Evolutionary conservation across 2,329 filamentous ascomycete genomes (phyloP), one percentile per base, ranked within the genome.

Genomic region (Botryotinia calthae): DNA sequence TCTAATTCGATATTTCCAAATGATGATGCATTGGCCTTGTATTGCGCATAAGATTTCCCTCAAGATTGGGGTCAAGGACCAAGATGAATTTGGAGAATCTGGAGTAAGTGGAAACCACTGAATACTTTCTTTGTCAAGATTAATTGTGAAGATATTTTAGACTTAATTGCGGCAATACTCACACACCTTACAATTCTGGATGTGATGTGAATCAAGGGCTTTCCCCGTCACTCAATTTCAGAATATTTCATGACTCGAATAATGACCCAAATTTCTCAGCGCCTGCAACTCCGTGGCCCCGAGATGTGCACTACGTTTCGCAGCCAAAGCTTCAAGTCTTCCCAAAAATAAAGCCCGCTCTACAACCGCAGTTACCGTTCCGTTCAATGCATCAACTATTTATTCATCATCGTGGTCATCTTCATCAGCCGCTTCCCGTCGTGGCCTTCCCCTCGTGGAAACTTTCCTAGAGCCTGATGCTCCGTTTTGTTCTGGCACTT

Each of bases 401-500:
- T 48, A 68, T 40, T 51, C 72, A 58, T 59, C 22, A 34, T 65
- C 63, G 40, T 54, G 70, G 62, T 59, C 72, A 7, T 69, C 62
- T 46, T 72, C 63, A 12, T 51, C 46, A 20, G 31, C 51, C 9
- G 67, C 61, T 46, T 8, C 56, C 28, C 51, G 58, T 59, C 72
- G 48, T 28, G 46, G 44, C 18, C 72, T 51, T 59, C 34, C 42
- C 34, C 66, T 69, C 42, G 37, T 42, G 1, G 54, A 31, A 58
- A n/a, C 40, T 4, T 31, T 48, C 40, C 37, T 65, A 42, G 65
- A 58, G 59, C 48, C 76, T 56, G 74, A 64, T 59, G 71, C 71
- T 20, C 66, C 71, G 70, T 74, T 73, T 46, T 25, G 72, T 20
- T 73, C 74, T n/a, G 65, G 65, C 14, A 77, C 78, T 18, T 76